Evolutionary conservation across 805 yeast genomes (phyloP).

Genomic region (Lipomyces sp.): DNA sequence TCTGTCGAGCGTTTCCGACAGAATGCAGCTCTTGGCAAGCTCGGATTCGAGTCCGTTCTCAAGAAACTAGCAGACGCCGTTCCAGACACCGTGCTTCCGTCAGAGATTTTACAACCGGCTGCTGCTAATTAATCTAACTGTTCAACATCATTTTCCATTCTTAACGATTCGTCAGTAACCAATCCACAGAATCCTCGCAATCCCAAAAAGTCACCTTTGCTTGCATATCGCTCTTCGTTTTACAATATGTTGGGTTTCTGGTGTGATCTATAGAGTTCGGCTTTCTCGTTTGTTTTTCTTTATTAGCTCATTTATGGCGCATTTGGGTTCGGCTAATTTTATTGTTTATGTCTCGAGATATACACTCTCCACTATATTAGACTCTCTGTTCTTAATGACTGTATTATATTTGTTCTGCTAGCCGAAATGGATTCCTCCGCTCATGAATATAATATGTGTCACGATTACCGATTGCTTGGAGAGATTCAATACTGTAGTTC

Average conservation of each 20-base stretch:
- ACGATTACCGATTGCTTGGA: not conserved
- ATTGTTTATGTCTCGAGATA: not conserved
- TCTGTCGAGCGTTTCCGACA: constrained; percentile 84
- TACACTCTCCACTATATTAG: not conserved
- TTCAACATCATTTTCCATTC: not conserved
- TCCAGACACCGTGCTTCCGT: constrained; percentile 32
- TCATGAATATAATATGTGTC: no score
- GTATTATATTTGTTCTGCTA: not conserved
- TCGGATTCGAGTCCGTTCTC: constrained; percentile 84
- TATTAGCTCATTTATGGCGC: not conserved
- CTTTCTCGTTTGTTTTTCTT: not conserved
- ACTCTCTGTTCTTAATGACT: not conserved
- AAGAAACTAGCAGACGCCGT: constrained; percentile 43
- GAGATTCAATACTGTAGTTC: no score
- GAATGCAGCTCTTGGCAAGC: constrained; percentile 80
- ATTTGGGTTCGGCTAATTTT: not conserved
- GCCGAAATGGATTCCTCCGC: no score
- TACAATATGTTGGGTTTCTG: not conserved
- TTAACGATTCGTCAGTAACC: no score
- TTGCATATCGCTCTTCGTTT: not conserved
- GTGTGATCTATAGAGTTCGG: not conserved
- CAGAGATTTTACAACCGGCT: not conserved
- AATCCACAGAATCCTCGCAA: not conserved
- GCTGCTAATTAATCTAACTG: not conserved
- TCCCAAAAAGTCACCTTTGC: not conserved